Conservation (phyloP, 768 basidiomycete species). For the Imleria badia region DNA sequence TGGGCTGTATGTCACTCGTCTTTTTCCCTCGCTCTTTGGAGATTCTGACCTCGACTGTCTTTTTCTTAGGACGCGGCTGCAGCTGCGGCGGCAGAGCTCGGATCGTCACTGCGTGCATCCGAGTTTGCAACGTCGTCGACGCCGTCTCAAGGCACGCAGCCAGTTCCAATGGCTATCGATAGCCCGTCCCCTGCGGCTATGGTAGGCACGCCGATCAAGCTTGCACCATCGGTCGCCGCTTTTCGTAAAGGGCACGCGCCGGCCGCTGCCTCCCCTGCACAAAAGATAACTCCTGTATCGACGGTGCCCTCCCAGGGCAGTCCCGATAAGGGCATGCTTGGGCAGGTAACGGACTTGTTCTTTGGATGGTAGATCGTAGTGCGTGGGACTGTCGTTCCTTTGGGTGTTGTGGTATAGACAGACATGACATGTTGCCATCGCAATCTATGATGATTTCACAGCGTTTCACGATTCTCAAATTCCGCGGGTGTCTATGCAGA, state of each 20-base stretch:
- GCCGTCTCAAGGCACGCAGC: slow-evolving; percentile 18
- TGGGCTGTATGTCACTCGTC: slow-evolving; percentile 63
- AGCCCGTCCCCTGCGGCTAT: slow-evolving; percentile 40
- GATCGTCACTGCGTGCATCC: slow-evolving; percentile 28
- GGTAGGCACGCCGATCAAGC: slow-evolving; percentile 69
- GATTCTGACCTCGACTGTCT: slow-evolving; percentile 1
- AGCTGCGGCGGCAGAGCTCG: slow-evolving; percentile 46
- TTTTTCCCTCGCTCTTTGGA: background rate
- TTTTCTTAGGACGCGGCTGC: slow-evolving; percentile 53
- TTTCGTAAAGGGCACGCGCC: slow-evolving; percentile 53
- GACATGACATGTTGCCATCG: background rate
- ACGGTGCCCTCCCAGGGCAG: slow-evolving; percentile 21
- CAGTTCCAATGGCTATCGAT: slow-evolving; percentile 49
- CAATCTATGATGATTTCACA: background rate
- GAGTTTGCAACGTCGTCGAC: slow-evolving; percentile 16
- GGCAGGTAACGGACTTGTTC: slow-evolving; percentile 76
- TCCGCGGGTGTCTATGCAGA: background rate
- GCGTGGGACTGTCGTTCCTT: background rate
- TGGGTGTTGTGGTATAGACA: background rate
- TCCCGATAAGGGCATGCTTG: slow-evolving; percentile 59
- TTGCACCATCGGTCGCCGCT: slow-evolving; percentile 71
- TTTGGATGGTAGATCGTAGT: slow-evolving; percentile 66
- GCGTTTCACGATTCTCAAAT: background rate
- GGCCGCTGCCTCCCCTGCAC: slow-evolving; percentile 16
- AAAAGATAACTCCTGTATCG: slow-evolving; percentile 21